Evolutionary conservation across 1,139 yeast species (phyloP), one percentile per base, ranked within the genome.

Genomic region (Yamadazyma membranifaciens): DNA sequence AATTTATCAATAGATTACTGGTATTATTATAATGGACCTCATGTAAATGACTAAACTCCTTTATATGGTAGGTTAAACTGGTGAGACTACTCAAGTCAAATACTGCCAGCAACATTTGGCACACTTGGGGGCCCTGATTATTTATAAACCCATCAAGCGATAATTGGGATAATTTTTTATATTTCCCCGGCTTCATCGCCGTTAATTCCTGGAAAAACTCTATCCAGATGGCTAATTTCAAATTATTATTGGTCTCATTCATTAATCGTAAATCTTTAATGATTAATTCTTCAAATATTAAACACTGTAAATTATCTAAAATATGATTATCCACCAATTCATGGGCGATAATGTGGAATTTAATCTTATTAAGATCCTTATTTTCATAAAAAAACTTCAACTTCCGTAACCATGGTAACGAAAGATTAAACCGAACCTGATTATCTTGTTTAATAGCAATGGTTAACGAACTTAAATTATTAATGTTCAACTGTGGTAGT

Each of bases 21-120:
- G 30, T 12, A 28, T 38, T 50, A 9, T 32, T 31, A 36, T 39
- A 45, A 38, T 50, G 54, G 3, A 16, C 16, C 20, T 43, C 38
- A 31, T 46, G 36, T n/a, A 34, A 37, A 33, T 50, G 54, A 36
- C 53, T 50, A 31, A 43, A 49, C 34, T 50, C 51, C 32, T 41
- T 46, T 5, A 49, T 36, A 9, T 35, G 11, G 10, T 42, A 37
- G 3, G 22, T 26, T 7, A 50, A 29, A 9, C 17, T 12, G 3
- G 11, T 25, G 2, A 48, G 13, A 3, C 10, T 33, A 7, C 4
- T 26, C 20, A 48, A 33, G 5, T 45, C 45, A 24, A 49, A 44
- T 0, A 24, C 13, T 12, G 30, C 16, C 20, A 37, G 27, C 6
- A 49, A 13, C 13, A 40, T 17, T 9, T 14, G 6, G 11, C 33